Percentiles rank a stretch among this genome's conserved stretches.
Conservation (phyloP, 2,329 filamentous ascomycete genomes). For the Dryadomyces sulphureus region DNA sequence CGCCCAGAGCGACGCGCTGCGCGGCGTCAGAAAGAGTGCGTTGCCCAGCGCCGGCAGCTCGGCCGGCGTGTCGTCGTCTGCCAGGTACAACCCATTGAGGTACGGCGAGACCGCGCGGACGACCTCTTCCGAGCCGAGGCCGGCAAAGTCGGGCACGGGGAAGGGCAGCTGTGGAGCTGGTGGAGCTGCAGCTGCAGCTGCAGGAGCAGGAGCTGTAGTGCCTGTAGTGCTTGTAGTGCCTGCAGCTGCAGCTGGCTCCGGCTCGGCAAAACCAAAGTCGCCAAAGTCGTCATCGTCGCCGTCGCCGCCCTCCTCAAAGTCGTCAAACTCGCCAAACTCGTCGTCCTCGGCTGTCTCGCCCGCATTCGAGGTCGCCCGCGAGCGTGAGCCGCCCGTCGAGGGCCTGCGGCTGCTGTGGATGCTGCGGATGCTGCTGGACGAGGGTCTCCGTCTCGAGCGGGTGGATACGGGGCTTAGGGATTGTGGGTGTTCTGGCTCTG, state of each 20-base stretch:
- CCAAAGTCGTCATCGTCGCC: conserved; percentile 30
- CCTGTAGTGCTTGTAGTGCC: conserved; percentile 14
- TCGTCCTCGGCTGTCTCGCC: conserved; percentile 26
- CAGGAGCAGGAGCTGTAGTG: conserved; percentile 20
- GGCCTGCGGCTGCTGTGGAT: not conserved
- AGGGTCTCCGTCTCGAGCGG: conserved; percentile 18
- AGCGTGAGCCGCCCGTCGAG: not conserved
- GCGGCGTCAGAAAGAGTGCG: conserved; percentile 66
- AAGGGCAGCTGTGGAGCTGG: conserved; percentile 6
- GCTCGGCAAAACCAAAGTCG: conserved; percentile 51
- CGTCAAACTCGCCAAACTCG: conserved; percentile 45
- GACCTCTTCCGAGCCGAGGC: conserved; percentile 46
- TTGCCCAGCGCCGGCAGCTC: conserved; percentile 36
- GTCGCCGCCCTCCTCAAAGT: conserved; percentile 43
- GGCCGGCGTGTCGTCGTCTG: conserved; percentile 31
- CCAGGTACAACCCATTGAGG: conserved; percentile 50
- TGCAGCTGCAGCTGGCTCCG: conserved; percentile 9
- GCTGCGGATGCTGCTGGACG: conserved; percentile 2
- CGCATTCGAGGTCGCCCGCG: conserved; percentile 7
- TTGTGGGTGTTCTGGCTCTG: no score
- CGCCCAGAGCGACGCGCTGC: conserved; percentile 85
- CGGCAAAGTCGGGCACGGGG: conserved; percentile 52
- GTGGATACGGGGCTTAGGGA: conserved; percentile 15
- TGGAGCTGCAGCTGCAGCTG: conserved; percentile 2
- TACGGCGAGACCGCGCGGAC: conserved; percentile 48